Evolutionary conservation across 805 yeast species (phyloP), one percentile per base, ranked within the genome.

Genomic region (Torulaspora delbrueckii): DNA sequence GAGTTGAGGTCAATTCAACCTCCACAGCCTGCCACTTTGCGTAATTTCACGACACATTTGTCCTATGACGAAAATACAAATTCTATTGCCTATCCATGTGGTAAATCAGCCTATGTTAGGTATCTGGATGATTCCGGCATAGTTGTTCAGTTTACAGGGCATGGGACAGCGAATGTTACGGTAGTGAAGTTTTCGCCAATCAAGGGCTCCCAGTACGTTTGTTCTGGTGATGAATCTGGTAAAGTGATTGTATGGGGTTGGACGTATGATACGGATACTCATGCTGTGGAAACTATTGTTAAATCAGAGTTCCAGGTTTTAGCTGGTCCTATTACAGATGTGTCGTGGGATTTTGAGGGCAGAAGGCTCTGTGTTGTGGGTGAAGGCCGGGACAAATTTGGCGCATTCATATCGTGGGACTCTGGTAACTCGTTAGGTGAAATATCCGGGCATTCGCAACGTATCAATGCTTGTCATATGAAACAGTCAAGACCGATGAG

Each of bases 351-450:
- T 64, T 82, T 83, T 23, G 99, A 91, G 59, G 79, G 82, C 38
- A 73, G 81, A 49, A 77, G 99, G 55, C 70, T 93, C 42, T 86
- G 93, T 60, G 96, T 96, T 1, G 98, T 90, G 8, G 99, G 99
- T 45, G 84, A 86, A 55, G 99, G 98, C 40, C 84, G 84, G 54
- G 96, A 89, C 56, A 77, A 85, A 50, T 90, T 79, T 60, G 99
- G 98, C 5, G 96, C 85, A 55, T 89, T 95, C 52, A 87, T 91
- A 64, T 80, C 96, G 6, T 85, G 84, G 77, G 99, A 93, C 61
- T 78, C 96, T 1, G 99, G 99, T 50, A 93, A 93, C 67, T 80
- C 96, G n/a, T 81, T 93, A 36, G 99, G 99, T 45, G 98, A 93
- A 62, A 83, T 91, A 57, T 81, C 89, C 40, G 99, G 99, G 19